Base-by-base conservation (phyloP, 2,329 filamentous ascomycete species). In the Knufia petricola region DNA sequence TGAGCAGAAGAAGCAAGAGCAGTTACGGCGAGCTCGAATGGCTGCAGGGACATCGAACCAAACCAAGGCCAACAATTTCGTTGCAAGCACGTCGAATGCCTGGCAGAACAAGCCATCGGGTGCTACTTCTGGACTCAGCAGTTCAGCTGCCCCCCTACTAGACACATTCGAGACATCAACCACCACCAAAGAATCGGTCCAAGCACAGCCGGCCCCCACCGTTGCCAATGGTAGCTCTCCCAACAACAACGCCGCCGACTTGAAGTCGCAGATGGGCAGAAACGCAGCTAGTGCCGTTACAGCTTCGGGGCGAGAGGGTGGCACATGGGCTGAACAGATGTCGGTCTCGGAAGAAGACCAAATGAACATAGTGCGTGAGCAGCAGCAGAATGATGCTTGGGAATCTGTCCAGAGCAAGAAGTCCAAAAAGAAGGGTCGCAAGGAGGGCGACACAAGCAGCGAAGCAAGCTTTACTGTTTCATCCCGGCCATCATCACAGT, bases 31-130 rank as follows among this genome's bases (percentile, higher is more conserved):
- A 52, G 88, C 88, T 49, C 81, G 90, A 56, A 78, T 88, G 63
- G 79, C 86, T 43, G 87, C 94, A 65, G 88, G 88, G 52, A 80
- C 85, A 57, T 74, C 86, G 38, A 85, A 87, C 48, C 87, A 87
- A 73, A 89, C 92, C 58, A 88, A 89, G 53, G 64, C 77, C 28
- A 66, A 69, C 39, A 64, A 68, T 39, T 65, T 72, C 20, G 67
- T 71, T 50, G 63, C 71, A 15, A 71, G 72, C n/a, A 59, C 68
- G 32, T 66, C 64, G 40, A 81, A 75, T 63, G 72, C 73, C 21
- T 82, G 79, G 79, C 67, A 53, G 63, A 78, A 52, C 56, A 58
- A 41, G 56, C 49, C 49, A 49, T 26, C 32, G 13, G 32, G 58
- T 59, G 55, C 50, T 46, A 52, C 55, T 40, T 58, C 59, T 51